These are phyloP conservation scores for Senna siamea DNA, from an alignment of 306 rosid species.

Conservation along the genomic window DNA sequence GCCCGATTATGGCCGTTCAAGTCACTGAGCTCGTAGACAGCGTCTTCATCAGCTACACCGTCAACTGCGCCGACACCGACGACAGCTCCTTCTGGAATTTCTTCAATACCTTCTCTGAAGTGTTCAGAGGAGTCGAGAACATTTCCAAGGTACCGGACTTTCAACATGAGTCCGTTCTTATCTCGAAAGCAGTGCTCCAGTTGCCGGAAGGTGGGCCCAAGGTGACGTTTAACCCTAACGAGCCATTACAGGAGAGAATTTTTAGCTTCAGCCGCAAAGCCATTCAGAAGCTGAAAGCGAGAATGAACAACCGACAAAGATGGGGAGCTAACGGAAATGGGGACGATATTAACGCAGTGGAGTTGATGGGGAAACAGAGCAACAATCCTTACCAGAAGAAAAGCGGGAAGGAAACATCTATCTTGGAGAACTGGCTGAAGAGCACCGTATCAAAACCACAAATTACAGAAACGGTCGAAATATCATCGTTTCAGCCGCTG, in stretches of 20 bases:
- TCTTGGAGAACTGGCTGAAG: neutral
- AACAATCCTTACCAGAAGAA: slow-evolving; percentile 45
- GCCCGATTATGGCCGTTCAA: slow-evolving; percentile 70
- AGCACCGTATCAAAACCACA: neutral
- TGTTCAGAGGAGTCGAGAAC: slow-evolving; percentile 39
- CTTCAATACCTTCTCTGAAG: slow-evolving; percentile 78
- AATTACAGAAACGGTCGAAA: slow-evolving; percentile 35
- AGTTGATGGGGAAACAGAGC: slow-evolving; percentile 55
- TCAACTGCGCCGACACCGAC: slow-evolving; percentile 67
- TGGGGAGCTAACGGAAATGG: neutral
- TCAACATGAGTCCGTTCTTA: slow-evolving; percentile 55
- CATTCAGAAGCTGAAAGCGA: slow-evolving; percentile 57
- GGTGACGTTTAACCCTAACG: slow-evolving; percentile 54
- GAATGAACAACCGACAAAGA: slow-evolving; percentile 38
- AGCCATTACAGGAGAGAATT: slow-evolving; percentile 59
- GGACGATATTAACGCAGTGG: slow-evolving; percentile 29
- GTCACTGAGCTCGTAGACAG: slow-evolving; percentile 73
- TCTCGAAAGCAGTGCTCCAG: slow-evolving; percentile 50
- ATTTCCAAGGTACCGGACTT: slow-evolving; percentile 59
- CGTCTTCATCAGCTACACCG: slow-evolving; percentile 71
- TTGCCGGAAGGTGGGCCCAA: slow-evolving; percentile 64
- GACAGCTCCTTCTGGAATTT: slow-evolving; percentile 90
- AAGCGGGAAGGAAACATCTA: slow-evolving; percentile 32
- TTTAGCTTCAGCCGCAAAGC: slow-evolving; percentile 71
- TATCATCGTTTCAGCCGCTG: slow-evolving; percentile 83